These are phyloP conservation scores for Schizochytrium sp. DNA, from an alignment of 108 stramenopile genomes.

Conservation along the genomic window DNA sequence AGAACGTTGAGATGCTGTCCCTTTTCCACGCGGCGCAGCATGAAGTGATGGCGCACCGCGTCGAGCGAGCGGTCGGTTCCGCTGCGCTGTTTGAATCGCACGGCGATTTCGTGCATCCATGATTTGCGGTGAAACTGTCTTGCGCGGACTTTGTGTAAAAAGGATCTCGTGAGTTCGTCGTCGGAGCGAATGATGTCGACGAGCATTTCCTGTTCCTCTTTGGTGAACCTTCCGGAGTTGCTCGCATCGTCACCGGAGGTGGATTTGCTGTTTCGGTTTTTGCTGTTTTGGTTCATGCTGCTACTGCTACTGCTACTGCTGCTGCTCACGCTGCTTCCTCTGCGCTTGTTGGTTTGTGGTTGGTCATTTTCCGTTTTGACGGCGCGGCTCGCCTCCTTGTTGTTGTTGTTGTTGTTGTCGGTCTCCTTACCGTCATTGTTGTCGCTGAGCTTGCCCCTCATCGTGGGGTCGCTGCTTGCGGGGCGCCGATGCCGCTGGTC, in stretches of 20 bases:
- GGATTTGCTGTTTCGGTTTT: too few relatives aligned
- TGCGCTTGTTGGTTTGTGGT: too few relatives aligned
- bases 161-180: neutral
- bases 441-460: too few relatives aligned
- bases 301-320: too few relatives aligned
- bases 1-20: neutral
- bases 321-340: too few relatives aligned
- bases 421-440: too few relatives aligned
- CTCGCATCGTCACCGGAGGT: neutral
- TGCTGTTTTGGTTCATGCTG: too few relatives aligned
- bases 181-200: neutral
- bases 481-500: too few relatives aligned
- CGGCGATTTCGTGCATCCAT: conserved; percentile 14
- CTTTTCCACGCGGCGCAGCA: neutral
- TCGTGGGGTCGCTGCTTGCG: too few relatives aligned
- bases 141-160: neutral
- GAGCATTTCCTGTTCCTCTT: neutral
- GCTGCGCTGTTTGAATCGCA: conserved; percentile 2
- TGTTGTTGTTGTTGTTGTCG: too few relatives aligned
- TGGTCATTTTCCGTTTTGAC: too few relatives aligned
- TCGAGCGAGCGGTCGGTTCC: neutral
- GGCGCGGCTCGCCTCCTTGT: too few relatives aligned
- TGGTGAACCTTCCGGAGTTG: neutral
- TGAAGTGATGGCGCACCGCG: conserved; percentile 9
- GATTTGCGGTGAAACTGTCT: neutral